Base-by-base conservation (phyloP, 352 stramenopile species). In the Pythium aristosporum region DNA sequence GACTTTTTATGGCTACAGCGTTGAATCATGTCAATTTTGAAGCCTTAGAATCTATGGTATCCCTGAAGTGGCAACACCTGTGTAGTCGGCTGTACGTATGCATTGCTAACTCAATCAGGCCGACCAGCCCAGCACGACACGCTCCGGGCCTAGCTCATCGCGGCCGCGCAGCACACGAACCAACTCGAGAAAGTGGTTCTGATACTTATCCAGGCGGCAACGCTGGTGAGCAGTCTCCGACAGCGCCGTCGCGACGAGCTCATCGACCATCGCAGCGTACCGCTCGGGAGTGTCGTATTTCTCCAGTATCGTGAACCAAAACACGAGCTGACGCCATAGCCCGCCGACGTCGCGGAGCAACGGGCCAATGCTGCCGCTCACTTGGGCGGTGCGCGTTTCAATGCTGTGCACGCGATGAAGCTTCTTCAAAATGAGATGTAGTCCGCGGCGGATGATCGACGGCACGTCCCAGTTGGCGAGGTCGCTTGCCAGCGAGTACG, bases 251-350 rank as follows among this genome's bases (percentile, higher is more conserved):
- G 43, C 56, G 3, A 47, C 42, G 43, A 44, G 23, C 7, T 42
- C 52, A 21, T 61, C 9, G 21, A 44, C 50, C 13, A 25, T 20
- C 18, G 20, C 25, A n/a, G 54, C 48, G 28, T 25, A 56, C 6
- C 16, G 25, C 5, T 43, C 36, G 7, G 46, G n/a, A 2, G 42
- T 32, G 5, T 47, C 50, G 37, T 60, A 66, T 41, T 62, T 69
- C 25, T 73, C 66, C 16, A 73, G 36, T 1, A 73, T 49, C 0
- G 61, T 51, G 12, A 73, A 65, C 61, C 57, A 73, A 43, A 69
- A 73, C 39, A 69, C 28, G 37, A 73, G 52, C 10, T 69, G 61
- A 12, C 61, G 66, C 66, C 66, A 69, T 13, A 61, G 34, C 20
- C 56, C 32, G 6, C 59, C 65, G 12, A 72, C 56, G 32, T 61